These are phyloP conservation scores for Chiua virens DNA, from an alignment of 768 basidiomycete species.

Conservation along the genomic window DNA sequence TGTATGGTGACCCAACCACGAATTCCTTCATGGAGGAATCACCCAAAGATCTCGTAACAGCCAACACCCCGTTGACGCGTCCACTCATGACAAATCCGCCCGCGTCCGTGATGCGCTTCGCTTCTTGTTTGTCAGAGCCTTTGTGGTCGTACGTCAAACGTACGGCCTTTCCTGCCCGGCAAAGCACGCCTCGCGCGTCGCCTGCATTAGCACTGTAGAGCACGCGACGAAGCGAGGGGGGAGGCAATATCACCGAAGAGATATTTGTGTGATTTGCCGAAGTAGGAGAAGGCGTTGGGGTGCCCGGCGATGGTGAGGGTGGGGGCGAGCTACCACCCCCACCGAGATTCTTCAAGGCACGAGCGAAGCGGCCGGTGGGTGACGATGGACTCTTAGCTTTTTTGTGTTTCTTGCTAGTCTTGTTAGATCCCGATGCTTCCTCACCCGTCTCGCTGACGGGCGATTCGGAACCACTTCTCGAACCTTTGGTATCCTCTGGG, in stretches of 20 bases:
- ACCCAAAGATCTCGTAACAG: conserved; percentile 93
- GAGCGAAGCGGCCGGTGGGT: conserved; percentile 51
- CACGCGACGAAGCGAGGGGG: conserved; percentile 61
- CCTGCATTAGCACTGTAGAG: conserved; percentile 97
- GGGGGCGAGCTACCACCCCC: conserved; percentile 27
- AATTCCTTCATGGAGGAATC: conserved; percentile 99
- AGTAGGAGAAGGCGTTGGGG: conserved; percentile 3
- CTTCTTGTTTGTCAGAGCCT: conserved; percentile 94
- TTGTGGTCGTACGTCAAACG: conserved; percentile 98
- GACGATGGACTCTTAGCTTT: conserved; percentile 38
- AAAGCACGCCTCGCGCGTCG: conserved; percentile 92
- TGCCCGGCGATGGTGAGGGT: conserved; percentile 11
- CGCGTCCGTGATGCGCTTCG: conserved; percentile 95
- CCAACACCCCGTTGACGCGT: conserved; percentile 95
- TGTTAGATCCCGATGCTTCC: conserved; percentile 31
- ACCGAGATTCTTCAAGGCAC: conserved; percentile 54
- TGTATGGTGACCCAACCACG: conserved; percentile 96
- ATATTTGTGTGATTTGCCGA: conserved; percentile 32
- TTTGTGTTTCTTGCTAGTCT: conserved; percentile 40
- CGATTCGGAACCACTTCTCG: conserved; percentile 40
- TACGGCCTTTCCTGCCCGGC: conserved; percentile 86
- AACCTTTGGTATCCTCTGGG: conserved; percentile 30
- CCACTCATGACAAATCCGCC: conserved; percentile 99
- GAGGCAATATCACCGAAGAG: conserved; percentile 42
- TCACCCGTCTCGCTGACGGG: conserved; percentile 45